These are phyloP conservation scores for Leonotis leonurus DNA, from an alignment of 257 asterid genomes.

Conservation along the genomic window DNA sequence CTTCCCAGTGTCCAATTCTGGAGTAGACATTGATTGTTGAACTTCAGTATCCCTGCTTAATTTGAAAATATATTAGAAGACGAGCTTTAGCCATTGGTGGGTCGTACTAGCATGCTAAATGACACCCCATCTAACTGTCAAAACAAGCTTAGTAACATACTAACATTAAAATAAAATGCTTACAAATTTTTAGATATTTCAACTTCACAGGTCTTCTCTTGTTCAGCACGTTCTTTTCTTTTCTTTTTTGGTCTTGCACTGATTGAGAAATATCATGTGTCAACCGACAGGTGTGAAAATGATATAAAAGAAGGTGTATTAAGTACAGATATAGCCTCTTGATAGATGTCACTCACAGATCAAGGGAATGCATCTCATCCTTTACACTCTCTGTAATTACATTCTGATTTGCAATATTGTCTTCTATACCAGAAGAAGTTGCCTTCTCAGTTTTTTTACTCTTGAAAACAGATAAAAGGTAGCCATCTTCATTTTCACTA, in stretches of 20 bases:
- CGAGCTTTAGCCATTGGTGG: not conserved
- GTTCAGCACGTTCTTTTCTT: constrained; percentile 39
- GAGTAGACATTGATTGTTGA: constrained; percentile 10
- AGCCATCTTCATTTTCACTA: constrained; percentile 47
- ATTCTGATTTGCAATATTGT: constrained; percentile 12
- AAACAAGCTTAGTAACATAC: constrained; percentile 12
- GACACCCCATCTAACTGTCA: not conserved
- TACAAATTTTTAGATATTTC: constrained; percentile 34
- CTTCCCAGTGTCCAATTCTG: constrained; percentile 27
- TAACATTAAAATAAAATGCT: constrained; percentile 14
- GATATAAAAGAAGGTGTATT: not conserved
- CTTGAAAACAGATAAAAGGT: constrained; percentile 37
- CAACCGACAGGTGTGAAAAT: constrained; percentile 3
- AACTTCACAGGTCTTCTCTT: constrained; percentile 29
- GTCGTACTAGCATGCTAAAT: not conserved
- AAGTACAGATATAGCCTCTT: not conserved
- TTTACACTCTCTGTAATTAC: constrained; percentile 9
- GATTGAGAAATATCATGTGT: constrained; percentile 8
- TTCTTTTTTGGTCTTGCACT: constrained; percentile 42
- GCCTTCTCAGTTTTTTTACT: constrained; percentile 23
- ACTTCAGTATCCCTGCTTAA: constrained; percentile 37
- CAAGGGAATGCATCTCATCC: constrained; percentile 19
- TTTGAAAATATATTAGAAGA: not conserved
- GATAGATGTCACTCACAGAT: constrained; percentile 22
- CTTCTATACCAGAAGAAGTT: constrained; percentile 13